These are phyloP conservation scores for Backusella mclennaniae DNA, from an alignment of 192 early-diverging fungal species.

Conservation along the genomic window DNA sequence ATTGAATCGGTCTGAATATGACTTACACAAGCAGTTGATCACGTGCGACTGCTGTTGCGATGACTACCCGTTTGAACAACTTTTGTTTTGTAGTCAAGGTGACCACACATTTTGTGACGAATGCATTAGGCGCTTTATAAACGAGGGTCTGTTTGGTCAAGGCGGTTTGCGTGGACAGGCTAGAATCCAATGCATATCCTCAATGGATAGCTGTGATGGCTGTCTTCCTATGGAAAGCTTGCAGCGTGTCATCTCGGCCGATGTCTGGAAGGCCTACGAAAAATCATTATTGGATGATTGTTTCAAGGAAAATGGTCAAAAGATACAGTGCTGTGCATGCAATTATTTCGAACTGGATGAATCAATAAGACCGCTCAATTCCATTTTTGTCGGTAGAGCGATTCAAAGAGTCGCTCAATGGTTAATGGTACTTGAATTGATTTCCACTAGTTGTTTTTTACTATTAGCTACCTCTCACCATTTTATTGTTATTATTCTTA, in stretches of 20 bases:
- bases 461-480: background rate
- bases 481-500: slow-evolving; percentile 8
- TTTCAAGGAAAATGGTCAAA: slow-evolving; percentile 7
- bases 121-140: slow-evolving; percentile 40
- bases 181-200: slow-evolving; percentile 31
- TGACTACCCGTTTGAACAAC: slow-evolving; percentile 44
- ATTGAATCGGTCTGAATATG: slow-evolving; percentile 39
- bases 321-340: slow-evolving; percentile 37
- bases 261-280: slow-evolving; percentile 35
- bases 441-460: background rate
- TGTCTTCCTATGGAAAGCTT: slow-evolving; percentile 21
- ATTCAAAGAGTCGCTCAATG: slow-evolving; percentile 13
- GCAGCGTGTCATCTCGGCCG: slow-evolving; percentile 12
- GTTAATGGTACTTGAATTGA: slow-evolving; percentile 19
- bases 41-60: slow-evolving; percentile 46
- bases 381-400: background rate
- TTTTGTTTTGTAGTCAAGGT: slow-evolving; percentile 40
- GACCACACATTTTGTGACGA: slow-evolving; percentile 41
- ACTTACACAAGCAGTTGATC: slow-evolving; percentile 31
- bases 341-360: slow-evolving; percentile 41
- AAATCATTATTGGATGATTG: slow-evolving; percentile 27
- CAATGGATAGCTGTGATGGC: slow-evolving; percentile 25
- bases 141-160: slow-evolving; percentile 46
- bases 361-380: slow-evolving; percentile 4
- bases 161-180: slow-evolving; percentile 31